phyloP scores from a whole-genome alignment of 2,329 filamentous ascomycete species.

The Diplodia corticola region DNA sequence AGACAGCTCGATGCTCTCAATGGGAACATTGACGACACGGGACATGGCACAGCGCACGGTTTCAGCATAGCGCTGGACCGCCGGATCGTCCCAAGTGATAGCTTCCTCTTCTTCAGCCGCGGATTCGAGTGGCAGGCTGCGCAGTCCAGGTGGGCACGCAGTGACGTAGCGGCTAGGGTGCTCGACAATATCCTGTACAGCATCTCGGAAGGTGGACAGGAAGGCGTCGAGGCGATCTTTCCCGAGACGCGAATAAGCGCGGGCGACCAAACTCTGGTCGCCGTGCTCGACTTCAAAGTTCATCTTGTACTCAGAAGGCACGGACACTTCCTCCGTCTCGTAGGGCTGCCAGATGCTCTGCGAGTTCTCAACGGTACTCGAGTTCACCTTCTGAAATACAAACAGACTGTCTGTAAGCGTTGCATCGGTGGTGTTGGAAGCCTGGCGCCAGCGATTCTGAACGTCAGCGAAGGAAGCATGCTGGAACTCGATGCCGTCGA shows the following conservation, averaged over 20 bases:
- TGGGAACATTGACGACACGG: conserved; percentile 5
- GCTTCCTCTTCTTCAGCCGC: background rate
- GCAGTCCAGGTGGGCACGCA: conserved; percentile 8
- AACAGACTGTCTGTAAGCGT: conserved; percentile 20
- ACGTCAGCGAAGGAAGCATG: conserved; percentile 22
- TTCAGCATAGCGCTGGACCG: conserved; percentile 20
- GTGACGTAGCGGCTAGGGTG: conserved; percentile 19
- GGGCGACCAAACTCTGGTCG: background rate
- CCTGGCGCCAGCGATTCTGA: conserved; percentile 21
- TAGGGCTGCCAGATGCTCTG: conserved; percentile 20
- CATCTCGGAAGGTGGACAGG: conserved; percentile 5
- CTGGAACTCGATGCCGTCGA: conserved; percentile 23
- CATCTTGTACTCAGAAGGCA: conserved; percentile 22
- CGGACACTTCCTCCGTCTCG: conserved; percentile 18
- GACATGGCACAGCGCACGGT: conserved; percentile 18
- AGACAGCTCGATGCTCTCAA: conserved; percentile 19
- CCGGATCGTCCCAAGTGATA: conserved; percentile 20
- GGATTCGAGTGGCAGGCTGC: conserved; percentile 10
- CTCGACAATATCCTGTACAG: conserved; percentile 20
- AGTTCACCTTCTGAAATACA: conserved; percentile 19
- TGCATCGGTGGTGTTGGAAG: conserved; percentile 4
- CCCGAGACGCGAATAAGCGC: conserved; percentile 11
- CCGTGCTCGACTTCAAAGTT: conserved; percentile 23
- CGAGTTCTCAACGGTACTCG: conserved; percentile 7
- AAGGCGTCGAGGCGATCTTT: conserved; percentile 22